Percentiles rank a stretch among this genome's conserved stretches.
phyloP scores from a whole-genome alignment of 352 stramenopile genomes.

The Blastocystis sp. region DNA sequence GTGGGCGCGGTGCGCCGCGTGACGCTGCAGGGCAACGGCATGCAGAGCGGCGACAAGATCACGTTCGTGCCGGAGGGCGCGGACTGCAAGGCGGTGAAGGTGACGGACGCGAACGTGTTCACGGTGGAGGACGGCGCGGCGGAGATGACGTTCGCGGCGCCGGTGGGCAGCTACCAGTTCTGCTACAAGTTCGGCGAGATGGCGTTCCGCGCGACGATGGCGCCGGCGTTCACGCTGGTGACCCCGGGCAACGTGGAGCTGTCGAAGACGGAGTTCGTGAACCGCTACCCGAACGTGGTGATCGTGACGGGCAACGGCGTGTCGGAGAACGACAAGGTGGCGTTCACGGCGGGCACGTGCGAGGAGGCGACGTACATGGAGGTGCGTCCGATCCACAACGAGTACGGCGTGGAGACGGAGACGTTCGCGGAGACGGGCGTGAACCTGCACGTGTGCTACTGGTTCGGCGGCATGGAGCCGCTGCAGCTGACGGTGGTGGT shows the following conservation, averaged over 20 bases:
- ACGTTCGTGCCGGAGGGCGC: not conserved
- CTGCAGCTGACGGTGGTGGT: not conserved
- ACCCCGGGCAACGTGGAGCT: constrained; percentile 15
- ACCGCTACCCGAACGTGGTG: constrained; percentile 56
- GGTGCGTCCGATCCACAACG: constrained; percentile 32
- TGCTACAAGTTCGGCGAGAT: constrained; percentile 48
- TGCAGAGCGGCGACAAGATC: constrained; percentile 57
- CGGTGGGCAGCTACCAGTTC: constrained; percentile 35
- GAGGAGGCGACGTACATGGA: not conserved
- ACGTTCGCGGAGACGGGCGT: constrained; percentile 51
- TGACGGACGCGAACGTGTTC: constrained; percentile 35
- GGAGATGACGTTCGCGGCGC: constrained; percentile 40
- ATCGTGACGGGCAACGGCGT: constrained; percentile 51
- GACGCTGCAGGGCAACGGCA: constrained; percentile 25
- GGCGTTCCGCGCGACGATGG: constrained; percentile 45
- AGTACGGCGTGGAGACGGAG: constrained; percentile 38
- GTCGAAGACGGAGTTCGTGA: constrained; percentile 56
- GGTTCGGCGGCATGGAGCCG: constrained; percentile 18
- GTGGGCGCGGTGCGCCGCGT: constrained; percentile 19
- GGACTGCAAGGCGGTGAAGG: constrained; percentile 4
- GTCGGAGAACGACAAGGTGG: constrained; percentile 60
- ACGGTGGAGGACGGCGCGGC: not conserved
- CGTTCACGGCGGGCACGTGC: constrained; percentile 41
- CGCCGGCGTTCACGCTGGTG: constrained; percentile 34
- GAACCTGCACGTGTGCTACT: constrained; percentile 52